phyloP scores from a whole-genome alignment of 495 filamentous ascomycete genomes.

The Penicillium atrosanguineum region DNA sequence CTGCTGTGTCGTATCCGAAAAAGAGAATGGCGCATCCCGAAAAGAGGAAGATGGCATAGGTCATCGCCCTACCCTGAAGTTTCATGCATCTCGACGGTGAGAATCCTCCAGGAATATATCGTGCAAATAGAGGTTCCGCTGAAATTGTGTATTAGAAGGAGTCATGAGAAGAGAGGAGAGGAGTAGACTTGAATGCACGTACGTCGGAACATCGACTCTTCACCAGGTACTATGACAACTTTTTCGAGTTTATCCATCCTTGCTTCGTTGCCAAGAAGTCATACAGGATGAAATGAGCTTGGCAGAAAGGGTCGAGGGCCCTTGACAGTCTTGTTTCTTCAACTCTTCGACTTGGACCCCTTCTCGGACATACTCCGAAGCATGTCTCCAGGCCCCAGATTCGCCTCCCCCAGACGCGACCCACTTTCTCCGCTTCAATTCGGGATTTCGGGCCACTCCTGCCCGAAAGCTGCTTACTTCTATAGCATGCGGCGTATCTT shows the following conservation, averaged over 20 bases:
- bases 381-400: slow-evolving; percentile 2
- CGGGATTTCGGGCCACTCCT: not conserved
- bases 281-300: not conserved
- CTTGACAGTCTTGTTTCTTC: not conserved
- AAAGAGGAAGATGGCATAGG: slow-evolving; percentile 21
- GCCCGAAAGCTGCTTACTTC: not conserved
- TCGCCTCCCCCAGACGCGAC: not conserved
- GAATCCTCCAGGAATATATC: slow-evolving; percentile 23
- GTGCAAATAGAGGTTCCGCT: slow-evolving; percentile 16
- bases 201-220: slow-evolving; percentile 10
- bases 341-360: not conserved
- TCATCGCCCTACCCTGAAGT: slow-evolving; percentile 19
- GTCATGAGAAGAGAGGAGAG: not conserved
- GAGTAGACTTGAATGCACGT: not conserved
- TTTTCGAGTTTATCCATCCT: not conserved
- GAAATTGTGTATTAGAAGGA: not conserved
- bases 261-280: not conserved
- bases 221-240: not conserved
- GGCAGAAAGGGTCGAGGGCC: not conserved
- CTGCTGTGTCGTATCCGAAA: slow-evolving; percentile 37
- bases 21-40: slow-evolving; percentile 32
- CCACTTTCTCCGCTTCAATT: not conserved
- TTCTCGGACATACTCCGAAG: slow-evolving; percentile 5
- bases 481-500: not conserved
- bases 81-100: slow-evolving; percentile 25